Evolutionary conservation across 2,329 filamentous ascomycete genomes (phyloP).

Genomic region (Fusarium chuoi): DNA sequence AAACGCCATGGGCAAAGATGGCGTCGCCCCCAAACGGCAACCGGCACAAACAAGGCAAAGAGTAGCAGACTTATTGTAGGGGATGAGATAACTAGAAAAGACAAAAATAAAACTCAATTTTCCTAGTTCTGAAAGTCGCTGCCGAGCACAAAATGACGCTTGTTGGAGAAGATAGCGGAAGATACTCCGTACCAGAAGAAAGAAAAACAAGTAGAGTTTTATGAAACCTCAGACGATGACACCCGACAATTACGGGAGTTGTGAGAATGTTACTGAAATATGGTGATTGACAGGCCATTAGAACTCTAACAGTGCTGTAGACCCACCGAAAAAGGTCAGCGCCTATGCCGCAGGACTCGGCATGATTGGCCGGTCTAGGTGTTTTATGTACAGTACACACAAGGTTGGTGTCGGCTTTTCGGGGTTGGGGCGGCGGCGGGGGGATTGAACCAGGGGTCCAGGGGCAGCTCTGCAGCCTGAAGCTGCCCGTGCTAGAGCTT

Average conservation of each 20-base stretch:
- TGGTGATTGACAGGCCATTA: slow-evolving; percentile 24
- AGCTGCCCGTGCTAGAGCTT: not conserved
- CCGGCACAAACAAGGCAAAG: slow-evolving; percentile 13
- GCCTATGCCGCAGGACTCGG: not conserved
- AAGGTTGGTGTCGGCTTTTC: not conserved
- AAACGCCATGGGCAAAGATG: slow-evolving; percentile 6
- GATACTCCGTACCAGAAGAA: not conserved
- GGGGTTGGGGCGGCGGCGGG: not conserved
- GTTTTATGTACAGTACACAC: not conserved
- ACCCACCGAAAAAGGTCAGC: not conserved
- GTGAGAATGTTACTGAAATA: slow-evolving; percentile 2
- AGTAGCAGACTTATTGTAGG: not conserved
- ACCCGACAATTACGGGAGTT: slow-evolving; percentile 11
- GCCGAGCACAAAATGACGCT: slow-evolving; percentile 12
- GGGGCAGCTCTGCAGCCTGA: slow-evolving; percentile 13
- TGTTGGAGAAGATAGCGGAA: not conserved
- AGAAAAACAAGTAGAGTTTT: not conserved
- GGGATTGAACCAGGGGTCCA: slow-evolving; percentile 13
- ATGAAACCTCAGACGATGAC: slow-evolving; percentile 1
- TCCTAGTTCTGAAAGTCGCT: not conserved
- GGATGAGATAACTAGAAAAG: not conserved
- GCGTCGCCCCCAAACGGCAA: slow-evolving; percentile 19
- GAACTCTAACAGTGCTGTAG: not conserved
- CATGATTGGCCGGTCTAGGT: not conserved
- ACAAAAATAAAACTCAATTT: slow-evolving; percentile 14